Evolutionary conservation across 1,284 basidiomycete genomes (phyloP), one percentile per base, ranked within the genome.

Genomic region (Cystobasidiaceae sp.): DNA sequence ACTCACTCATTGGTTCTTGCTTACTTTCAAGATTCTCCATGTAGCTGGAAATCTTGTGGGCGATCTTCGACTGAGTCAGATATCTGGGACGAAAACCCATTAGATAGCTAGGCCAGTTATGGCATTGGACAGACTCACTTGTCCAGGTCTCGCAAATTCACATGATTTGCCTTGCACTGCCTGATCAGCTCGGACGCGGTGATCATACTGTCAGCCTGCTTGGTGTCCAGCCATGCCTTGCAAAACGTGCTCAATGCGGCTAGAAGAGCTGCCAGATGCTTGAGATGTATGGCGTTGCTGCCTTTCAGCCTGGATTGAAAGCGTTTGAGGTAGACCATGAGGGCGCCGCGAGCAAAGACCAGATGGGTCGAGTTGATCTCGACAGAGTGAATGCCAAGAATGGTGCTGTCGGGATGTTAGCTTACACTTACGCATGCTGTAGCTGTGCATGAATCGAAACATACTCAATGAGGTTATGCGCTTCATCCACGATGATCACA

Each of bases 401-500:
- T 80, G 0, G 92, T 93, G 21, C 60, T 62, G 37, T 21, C 28
- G 30, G 17, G 9, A 41, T 23, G 27, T 33, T 23, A 57, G 34
- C 21, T 11, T 17, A 21, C 23, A 21, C n/a, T 39, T 39, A n/a
- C n/a, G 11, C 37, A n/a, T 11, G 11, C 37, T 58, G 19, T 23
- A 46, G 55, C 25, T 13, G 13, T 25, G 21, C 8, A 55, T 5
- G 19, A 5, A 15, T 8, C 21, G 43, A 7, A 48, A 27, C 60
- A 17, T 21, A 62, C 60, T 74, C 78, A 66, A 79, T 77, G 11
- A 79, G 73, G 54, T 78, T 98, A 77, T 98, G 94, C 0, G 93
- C 96, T 79, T 98, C 94, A 75, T 98, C 94, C 63, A 98, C 86
- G 44, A 98, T 82, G 11, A 98, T 84, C 15, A 97, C 81, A 72